Conservation (phyloP, 768 basidiomycete genomes). For the Albatrellus ellisii region DNA sequence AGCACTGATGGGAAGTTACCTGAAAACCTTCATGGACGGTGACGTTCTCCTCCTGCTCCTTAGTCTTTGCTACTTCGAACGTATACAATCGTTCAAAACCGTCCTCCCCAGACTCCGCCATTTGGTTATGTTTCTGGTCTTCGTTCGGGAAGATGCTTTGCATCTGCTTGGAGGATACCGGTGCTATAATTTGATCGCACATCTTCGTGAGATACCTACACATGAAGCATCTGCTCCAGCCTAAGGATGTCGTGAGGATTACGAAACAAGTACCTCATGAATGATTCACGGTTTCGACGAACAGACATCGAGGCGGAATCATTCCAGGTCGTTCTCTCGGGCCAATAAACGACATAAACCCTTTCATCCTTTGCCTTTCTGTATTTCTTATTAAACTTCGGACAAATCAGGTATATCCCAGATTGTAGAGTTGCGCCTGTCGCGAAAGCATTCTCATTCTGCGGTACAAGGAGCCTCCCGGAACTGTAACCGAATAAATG, state of each 20-base stretch:
- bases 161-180: conserved; percentile 37
- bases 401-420: conserved; percentile 30
- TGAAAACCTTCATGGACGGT: conserved; percentile 29
- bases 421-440: conserved; percentile 26
- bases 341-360: conserved; percentile 47
- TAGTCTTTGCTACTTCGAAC: conserved; percentile 41
- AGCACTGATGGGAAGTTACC: conserved; percentile 18
- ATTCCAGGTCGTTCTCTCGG: conserved; percentile 45
- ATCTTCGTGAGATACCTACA: conserved; percentile 47
- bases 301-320: conserved; percentile 32
- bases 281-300: conserved; percentile 40
- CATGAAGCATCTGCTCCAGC: not conserved
- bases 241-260: not conserved
- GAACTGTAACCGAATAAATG: conserved; percentile 10
- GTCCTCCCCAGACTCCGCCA: conserved; percentile 27
- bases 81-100: conserved; percentile 35
- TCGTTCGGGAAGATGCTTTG: conserved; percentile 31
- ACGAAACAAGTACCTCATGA: conserved; percentile 37
- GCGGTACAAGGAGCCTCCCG: conserved; percentile 10
- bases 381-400: no score
- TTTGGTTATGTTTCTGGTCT: conserved; percentile 15
- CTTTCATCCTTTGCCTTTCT: conserved; percentile 12
- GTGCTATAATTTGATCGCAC: conserved; percentile 37
- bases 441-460: conserved; percentile 12
- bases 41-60: conserved; percentile 41